These are phyloP conservation scores for Zygoascus ofunaensis DNA, from an alignment of 805 yeast genomes.

Conservation along the genomic window DNA sequence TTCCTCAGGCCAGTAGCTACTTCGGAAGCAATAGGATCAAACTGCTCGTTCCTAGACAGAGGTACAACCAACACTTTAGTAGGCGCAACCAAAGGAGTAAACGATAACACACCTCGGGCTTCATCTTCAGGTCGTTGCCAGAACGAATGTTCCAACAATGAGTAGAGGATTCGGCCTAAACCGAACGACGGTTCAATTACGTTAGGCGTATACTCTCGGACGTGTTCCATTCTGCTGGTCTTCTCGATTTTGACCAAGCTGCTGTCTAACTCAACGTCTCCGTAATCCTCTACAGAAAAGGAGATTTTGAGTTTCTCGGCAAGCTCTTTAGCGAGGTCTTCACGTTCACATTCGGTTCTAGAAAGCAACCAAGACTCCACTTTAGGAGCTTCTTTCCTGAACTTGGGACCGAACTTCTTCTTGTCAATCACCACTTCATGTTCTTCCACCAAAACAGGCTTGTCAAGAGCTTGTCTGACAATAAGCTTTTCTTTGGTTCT, in stretches of 20 bases:
- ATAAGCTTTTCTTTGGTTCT: slow-evolving; percentile 91
- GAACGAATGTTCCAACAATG: slow-evolving; percentile 87
- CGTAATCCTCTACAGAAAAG: slow-evolving; percentile 56
- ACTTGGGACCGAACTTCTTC: slow-evolving; percentile 95
- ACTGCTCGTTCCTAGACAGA: slow-evolving; percentile 71
- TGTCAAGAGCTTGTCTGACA: slow-evolving; percentile 82
- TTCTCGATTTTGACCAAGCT: slow-evolving; percentile 67
- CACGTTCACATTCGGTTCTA: slow-evolving; percentile 80
- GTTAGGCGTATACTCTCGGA: slow-evolving; percentile 92
- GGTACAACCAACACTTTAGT: slow-evolving; percentile 95
- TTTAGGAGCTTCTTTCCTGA: slow-evolving; percentile 92
- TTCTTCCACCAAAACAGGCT: slow-evolving; percentile 73
- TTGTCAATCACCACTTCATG: slow-evolving; percentile 82
- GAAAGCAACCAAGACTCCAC: slow-evolving; percentile 72
- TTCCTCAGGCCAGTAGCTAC: slow-evolving; percentile 65
- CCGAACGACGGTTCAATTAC: slow-evolving; percentile 99
- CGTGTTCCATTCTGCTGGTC: slow-evolving; percentile 74
- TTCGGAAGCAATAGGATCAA: slow-evolving; percentile 63
- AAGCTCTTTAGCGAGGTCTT: slow-evolving; percentile 64
- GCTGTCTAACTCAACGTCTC: slow-evolving; percentile 59
- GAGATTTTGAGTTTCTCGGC: slow-evolving; percentile 51
- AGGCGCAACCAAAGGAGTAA: slow-evolving; percentile 95
- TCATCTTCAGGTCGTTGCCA: slow-evolving; percentile 90
- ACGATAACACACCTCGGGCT: slow-evolving; percentile 81
- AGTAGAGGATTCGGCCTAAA: slow-evolving; percentile 92